Evolutionary conservation across 2,329 filamentous ascomycete genomes (phyloP), one percentile per base, ranked within the genome.

Genomic region (Raffaelea ambrosiae): DNA sequence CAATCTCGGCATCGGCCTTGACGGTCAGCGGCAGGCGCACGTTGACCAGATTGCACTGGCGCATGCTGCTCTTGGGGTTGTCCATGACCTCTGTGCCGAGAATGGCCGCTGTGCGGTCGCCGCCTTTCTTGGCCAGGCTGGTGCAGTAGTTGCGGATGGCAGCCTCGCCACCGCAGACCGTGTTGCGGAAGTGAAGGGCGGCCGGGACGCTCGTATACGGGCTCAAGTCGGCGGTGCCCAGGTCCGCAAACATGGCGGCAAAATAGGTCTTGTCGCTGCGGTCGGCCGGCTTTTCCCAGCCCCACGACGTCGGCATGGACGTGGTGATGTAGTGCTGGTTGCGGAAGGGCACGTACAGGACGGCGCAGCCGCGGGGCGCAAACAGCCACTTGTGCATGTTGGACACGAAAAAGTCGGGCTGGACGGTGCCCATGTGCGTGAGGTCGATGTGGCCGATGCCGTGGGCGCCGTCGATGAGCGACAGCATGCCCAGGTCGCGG

Each of bases 361-460:
- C 63, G 0, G 83, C 83, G 57, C 81, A 84, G 43, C 79, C 79
- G 47, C 85, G 80, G 11, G 86, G 86, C 4, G 77, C 74, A 59
- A 76, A 83, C 7, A 90, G 74, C 86, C 86, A 90, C 60, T 87
- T 88, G 65, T 88, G 81, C 53, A 76, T 80, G 58, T 89, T 90
- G 49, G 69, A 79, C 35, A 85, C 74, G 55, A 87, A 80, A 64
- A 89, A 89, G 62, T 90, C 85, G 0, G 84, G 77, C 36, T 78
- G 68, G 19, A 87, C 63, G 14, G 5, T 4, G 46, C 61, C 61
- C 29, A 88, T 63, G 60, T 86, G 57, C 11, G 55, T 72, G 4
- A 89, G 61, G 4, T 77, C 71, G n/a, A 89, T 72, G 45, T 86
- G 81, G 0, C 86, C 86, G 29, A 88, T 65, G 0, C 76, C 77